A percentile compares a stretch with the other conserved stretches of the same genome.
These are phyloP conservation scores for Metschnikowia colocasiae DNA, from an alignment of 805 yeast species.

Conservation along the genomic window DNA sequence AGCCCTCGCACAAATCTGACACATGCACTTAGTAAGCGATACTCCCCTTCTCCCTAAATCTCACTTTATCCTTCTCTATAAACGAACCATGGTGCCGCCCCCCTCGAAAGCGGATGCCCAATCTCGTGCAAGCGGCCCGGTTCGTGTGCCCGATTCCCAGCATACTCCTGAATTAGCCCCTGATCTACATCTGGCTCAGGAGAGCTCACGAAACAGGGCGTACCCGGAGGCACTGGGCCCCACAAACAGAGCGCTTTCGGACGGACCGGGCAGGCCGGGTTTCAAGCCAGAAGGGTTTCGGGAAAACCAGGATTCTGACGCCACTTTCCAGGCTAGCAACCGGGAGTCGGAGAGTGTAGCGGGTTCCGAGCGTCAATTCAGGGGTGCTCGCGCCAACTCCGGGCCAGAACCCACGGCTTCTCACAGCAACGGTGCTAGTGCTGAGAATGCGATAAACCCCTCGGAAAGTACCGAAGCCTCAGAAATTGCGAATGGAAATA, in stretches of 20 bases:
- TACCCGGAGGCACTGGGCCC: background rate
- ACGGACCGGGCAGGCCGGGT: background rate
- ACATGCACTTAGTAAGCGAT: slow-evolving; percentile 1
- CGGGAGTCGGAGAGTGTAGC: background rate
- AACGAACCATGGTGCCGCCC: background rate
- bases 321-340: background rate
- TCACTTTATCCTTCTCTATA: background rate
- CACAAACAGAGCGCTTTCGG: background rate
- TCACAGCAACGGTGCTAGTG: background rate
- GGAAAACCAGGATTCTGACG: background rate
- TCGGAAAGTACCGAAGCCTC: background rate
- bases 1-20: slow-evolving; percentile 5
- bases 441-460: background rate
- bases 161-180: background rate
- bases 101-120: background rate
- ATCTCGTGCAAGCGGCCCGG: background rate
- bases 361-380: background rate
- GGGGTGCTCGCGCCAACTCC: background rate
- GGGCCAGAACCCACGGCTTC: background rate
- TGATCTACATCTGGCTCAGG: background rate
- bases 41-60: background rate
- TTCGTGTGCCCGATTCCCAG: background rate
- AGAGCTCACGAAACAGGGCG: background rate
- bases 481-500: background rate
- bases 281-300: background rate